A percentile compares a stretch with the other conserved stretches of the same genome.
Evolutionary conservation across 805 yeast species (phyloP).

Genomic region (Wickerhamiella qilinensis): DNA sequence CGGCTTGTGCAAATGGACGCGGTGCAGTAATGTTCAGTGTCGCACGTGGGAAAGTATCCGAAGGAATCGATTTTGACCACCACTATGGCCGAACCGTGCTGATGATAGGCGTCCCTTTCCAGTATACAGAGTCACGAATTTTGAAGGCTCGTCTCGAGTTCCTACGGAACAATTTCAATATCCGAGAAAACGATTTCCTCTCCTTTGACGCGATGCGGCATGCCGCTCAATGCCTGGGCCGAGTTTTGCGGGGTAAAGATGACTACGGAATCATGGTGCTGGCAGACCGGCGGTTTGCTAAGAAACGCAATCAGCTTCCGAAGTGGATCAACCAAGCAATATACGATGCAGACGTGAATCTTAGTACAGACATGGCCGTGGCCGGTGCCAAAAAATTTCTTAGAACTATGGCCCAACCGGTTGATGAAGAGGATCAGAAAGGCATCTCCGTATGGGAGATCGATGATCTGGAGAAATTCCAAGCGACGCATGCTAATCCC

Average conservation of each 20-base stretch:
- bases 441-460: slow-evolving; percentile 89
- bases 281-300: slow-evolving; percentile 83
- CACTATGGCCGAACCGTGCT: slow-evolving; percentile 95
- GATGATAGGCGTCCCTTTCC: slow-evolving; percentile 99
- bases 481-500: slow-evolving; percentile 3
- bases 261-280: slow-evolving; percentile 98
- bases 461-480: slow-evolving; percentile 23
- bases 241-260: slow-evolving; percentile 94
- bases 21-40: slow-evolving; percentile 94
- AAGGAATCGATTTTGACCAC: slow-evolving; percentile 98
- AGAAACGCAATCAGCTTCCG: slow-evolving; percentile 77
- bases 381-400: slow-evolving; percentile 87
- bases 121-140: slow-evolving; percentile 93
- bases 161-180: slow-evolving; percentile 79
- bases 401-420: slow-evolving; percentile 87
- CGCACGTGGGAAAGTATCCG: slow-evolving; percentile 97
- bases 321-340: slow-evolving; percentile 95
- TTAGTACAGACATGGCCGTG: slow-evolving; percentile 94
- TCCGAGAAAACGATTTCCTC: slow-evolving; percentile 81
- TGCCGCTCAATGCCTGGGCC: slow-evolving; percentile 96
- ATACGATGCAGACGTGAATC: slow-evolving; percentile 75
- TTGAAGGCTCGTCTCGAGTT: slow-evolving; percentile 90
- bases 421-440: slow-evolving; percentile 75
- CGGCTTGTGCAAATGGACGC: slow-evolving; percentile 93
- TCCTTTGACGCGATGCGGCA: slow-evolving; percentile 99